Evolutionary conservation across 495 filamentous ascomycete species (phyloP).

Genomic region (Rostrohypoxylon terebratum): DNA sequence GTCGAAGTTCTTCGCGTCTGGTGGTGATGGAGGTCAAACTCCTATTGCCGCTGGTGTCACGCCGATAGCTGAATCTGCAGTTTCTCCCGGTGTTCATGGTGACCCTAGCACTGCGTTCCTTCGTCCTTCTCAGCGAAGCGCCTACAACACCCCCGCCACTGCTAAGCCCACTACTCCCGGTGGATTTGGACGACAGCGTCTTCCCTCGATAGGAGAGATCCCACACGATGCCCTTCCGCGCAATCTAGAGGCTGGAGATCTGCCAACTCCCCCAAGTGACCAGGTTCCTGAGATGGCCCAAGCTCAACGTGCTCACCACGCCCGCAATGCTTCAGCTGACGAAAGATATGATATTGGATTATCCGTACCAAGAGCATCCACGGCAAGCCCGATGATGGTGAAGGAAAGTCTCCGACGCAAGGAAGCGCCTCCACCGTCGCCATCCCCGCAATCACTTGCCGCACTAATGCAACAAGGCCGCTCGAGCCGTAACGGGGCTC

Average conservation of each 20-base stretch:
- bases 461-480: conserved; percentile 67
- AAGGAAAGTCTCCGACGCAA: conserved; percentile 49
- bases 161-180: conserved; percentile 80
- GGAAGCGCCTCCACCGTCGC: conserved; percentile 63
- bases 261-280: conserved; percentile 51
- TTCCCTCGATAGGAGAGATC: conserved; percentile 89
- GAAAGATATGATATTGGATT: conserved; percentile 41
- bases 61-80: conserved; percentile 91
- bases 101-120: conserved; percentile 75
- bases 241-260: conserved; percentile 47
- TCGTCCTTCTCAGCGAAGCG: conserved; percentile 67
- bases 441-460: conserved; percentile 59
- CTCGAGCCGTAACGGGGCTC: conserved; percentile 74
- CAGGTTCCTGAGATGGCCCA: conserved; percentile 29
- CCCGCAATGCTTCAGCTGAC: conserved; percentile 33
- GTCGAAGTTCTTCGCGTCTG: conserved; percentile 74
- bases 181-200: conserved; percentile 72
- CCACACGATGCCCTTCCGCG: conserved; percentile 54
- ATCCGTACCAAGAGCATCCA: conserved; percentile 55
- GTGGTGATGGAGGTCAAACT: conserved; percentile 75
- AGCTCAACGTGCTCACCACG: conserved; percentile 28
- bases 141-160: conserved; percentile 74
- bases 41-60: conserved; percentile 84
- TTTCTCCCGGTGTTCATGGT: conserved; percentile 76
- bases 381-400: conserved; percentile 64